Base-by-base conservation (phyloP, 2,329 filamentous ascomycete species). In the Cercospora brassicicola region DNA sequence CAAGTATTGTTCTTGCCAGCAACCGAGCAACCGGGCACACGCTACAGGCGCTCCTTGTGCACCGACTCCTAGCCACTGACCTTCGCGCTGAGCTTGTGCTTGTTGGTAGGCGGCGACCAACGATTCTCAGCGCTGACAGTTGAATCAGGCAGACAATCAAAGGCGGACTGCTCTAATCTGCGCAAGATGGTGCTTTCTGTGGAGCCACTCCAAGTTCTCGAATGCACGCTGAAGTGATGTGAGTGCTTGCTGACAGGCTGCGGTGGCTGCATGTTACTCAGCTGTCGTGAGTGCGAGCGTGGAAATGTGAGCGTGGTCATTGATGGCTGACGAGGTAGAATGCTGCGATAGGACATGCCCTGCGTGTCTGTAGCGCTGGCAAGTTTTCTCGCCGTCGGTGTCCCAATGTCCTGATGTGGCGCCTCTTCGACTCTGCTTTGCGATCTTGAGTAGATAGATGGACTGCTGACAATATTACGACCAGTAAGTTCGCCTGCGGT, bases 401-500 rank as follows among this genome's bases (percentile, higher is more conserved):
- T 59, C 10, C n/a, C 42, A 31, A 55, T 59, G 10, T 10, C 36
- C 15, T 39, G 55, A 7, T 23, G 13, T 20, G 42, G 18, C 33
- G 60, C 66, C 11, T 56, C 62, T 28, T 67, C 62, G 33, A 62
- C 36, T 60, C 62, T 20, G 48, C 61, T 67, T 26, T 48, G 53
- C 8, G 66, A 67, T 57, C 66, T 64, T 45, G 61, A 64, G 59
- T 67, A 67, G 33, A 67, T 56, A 8, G 65, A 67, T 11, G 65
- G 59, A 53, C 65, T 67, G 51, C 56, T 62, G 59, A 67, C 42
- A 9, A 53, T 39, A 6, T 59, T 36, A 18, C 65, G 65, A 48
- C 20, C 36, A 13, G 53, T n/a, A 26, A 6, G 9, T 56, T 30
- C 20, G 30, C 53, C 33, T 23, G 42, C n/a, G 26, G 30, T 53